Conservation (phyloP, 2,329 filamentous ascomycete genomes). For the Sporothrix pallida region DNA sequence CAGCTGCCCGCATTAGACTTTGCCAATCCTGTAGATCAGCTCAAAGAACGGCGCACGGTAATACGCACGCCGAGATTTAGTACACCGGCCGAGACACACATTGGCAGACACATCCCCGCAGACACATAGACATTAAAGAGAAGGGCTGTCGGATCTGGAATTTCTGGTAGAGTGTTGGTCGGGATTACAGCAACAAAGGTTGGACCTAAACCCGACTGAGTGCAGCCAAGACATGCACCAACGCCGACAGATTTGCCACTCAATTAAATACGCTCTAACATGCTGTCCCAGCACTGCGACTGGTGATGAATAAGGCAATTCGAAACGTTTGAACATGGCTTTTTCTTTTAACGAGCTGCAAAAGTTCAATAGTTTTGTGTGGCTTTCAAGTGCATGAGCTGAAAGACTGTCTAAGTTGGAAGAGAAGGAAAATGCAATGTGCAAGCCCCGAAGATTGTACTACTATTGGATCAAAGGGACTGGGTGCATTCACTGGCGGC, state of each 20-base stretch:
- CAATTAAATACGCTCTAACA: neutral
- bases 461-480: neutral
- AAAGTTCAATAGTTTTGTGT: neutral
- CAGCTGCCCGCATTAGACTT: neutral
- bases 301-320: conserved; percentile 6
- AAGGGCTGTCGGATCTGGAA: neutral
- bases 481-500: neutral
- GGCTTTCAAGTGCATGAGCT: neutral
- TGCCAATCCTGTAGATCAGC: neutral
- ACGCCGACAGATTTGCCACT: conserved; percentile 11
- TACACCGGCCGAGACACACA: neutral
- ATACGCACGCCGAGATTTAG: neutral
- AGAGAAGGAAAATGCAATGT: neutral
- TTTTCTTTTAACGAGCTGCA: neutral
- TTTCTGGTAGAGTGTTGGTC: neutral
- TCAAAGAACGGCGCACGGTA: neutral
- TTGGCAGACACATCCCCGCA: neutral
- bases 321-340: neutral
- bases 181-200: conserved; percentile 5
- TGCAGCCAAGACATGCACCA: neutral
- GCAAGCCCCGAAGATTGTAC: neutral
- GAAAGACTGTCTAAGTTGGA: neutral
- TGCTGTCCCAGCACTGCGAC: neutral
- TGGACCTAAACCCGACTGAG: neutral
- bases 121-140: neutral